Evolutionary conservation across 805 yeast species (phyloP).

Genomic region (Osmozyma mogii): DNA sequence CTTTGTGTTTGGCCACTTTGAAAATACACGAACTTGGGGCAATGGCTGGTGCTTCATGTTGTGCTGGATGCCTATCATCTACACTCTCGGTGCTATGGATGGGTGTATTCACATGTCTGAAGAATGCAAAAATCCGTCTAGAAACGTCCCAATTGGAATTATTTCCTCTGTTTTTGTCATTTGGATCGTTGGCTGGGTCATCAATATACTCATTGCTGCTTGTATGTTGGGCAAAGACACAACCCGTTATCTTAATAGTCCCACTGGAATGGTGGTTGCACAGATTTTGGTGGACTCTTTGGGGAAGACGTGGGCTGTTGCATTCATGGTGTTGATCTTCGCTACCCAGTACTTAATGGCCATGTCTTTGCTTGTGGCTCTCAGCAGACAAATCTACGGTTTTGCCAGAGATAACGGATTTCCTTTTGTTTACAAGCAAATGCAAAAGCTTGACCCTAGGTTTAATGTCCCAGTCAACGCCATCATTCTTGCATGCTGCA

Average conservation of each 20-base stretch:
- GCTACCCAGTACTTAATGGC: slow-evolving; percentile 2
- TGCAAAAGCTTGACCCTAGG: neutral
- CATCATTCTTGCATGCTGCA: slow-evolving; percentile 2
- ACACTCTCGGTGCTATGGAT: slow-evolving; percentile 1
- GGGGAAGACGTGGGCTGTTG: slow-evolving; percentile 5
- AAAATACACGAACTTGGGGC: slow-evolving; percentile 2
- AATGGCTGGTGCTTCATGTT: slow-evolving; percentile 4
- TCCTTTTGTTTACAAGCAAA: neutral
- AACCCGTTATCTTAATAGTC: neutral
- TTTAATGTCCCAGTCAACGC: neutral
- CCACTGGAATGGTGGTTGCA: neutral
- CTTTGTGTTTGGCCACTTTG: slow-evolving; percentile 2
- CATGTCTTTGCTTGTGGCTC: neutral
- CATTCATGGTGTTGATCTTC: slow-evolving; percentile 4
- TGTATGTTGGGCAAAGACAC: slow-evolving; percentile 3
- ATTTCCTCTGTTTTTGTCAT: neutral
- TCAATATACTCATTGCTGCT: no score
- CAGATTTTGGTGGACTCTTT: neutral
- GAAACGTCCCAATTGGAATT: neutral
- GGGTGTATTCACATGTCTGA: slow-evolving; percentile 1
- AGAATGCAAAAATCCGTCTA: neutral
- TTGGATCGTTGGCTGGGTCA: neutral
- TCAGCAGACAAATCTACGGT: neutral
- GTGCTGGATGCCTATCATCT: slow-evolving; percentile 1
- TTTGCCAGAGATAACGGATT: neutral